These are phyloP conservation scores for Orychophragmus violaceus DNA, from an alignment of 345 rosid genomes.

Conservation along the genomic window DNA sequence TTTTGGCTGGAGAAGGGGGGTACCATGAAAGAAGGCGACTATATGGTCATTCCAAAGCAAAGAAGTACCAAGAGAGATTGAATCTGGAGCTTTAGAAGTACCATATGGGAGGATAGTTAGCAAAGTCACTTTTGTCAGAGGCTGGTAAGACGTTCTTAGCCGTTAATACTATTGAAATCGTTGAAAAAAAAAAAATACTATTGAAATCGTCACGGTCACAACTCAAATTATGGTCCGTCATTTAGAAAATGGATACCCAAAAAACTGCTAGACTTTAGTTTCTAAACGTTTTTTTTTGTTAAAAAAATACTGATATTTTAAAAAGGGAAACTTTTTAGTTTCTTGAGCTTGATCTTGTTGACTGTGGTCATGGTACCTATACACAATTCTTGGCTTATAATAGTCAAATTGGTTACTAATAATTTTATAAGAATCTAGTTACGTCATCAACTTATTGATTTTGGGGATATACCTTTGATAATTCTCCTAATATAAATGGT, in stretches of 20 bases:
- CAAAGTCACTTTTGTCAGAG: no score
- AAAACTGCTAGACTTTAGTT: background rate
- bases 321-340: background rate
- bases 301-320: background rate
- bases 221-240: background rate
- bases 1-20: background rate
- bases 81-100: no score
- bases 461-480: conserved; percentile 25
- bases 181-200: no score
- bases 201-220: no score
- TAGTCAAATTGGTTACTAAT: background rate
- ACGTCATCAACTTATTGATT: conserved; percentile 6
- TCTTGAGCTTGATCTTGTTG: conserved; percentile 20
- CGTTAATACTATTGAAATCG: no score
- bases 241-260: background rate
- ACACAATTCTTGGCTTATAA: background rate
- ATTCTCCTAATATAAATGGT: background rate
- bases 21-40: background rate
- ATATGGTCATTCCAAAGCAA: no score
- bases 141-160: no score
- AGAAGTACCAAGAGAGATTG: no score
- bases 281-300: background rate
- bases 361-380: background rate
- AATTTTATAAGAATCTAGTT: conserved; percentile 14
- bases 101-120: no score